These are phyloP conservation scores for Xanthoconium separans DNA, from an alignment of 1,284 basidiomycete species.

Conservation along the genomic window DNA sequence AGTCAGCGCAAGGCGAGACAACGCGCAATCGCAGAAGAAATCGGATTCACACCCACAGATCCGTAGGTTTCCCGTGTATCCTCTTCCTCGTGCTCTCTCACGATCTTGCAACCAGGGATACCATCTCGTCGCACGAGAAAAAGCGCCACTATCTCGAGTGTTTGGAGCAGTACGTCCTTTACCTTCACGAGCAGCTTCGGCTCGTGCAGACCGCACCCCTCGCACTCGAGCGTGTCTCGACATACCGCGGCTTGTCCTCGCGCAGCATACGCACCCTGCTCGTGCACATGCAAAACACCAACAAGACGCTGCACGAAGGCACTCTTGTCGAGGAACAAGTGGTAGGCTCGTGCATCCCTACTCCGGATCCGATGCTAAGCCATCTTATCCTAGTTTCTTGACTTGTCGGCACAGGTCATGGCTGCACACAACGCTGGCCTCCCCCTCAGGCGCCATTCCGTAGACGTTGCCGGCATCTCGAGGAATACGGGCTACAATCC, in stretches of 20 bases:
- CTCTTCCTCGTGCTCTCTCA: not conserved
- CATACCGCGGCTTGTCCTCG: constrained; percentile 56
- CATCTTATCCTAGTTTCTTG: constrained; percentile 23
- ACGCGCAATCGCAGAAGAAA: constrained; percentile 48
- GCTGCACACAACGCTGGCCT: constrained; percentile 22
- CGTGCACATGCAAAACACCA: constrained; percentile 62
- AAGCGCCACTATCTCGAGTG: constrained; percentile 71
- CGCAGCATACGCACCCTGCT: constrained; percentile 57
- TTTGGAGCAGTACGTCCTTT: constrained; percentile 66
- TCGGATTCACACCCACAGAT: constrained; percentile 58
- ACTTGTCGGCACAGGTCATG: constrained; percentile 31
- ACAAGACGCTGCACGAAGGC: constrained; percentile 46
- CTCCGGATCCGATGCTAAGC: not conserved
- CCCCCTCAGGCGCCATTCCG: constrained; percentile 33
- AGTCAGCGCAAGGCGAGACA: constrained; percentile 54
- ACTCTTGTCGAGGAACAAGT: constrained; percentile 53
- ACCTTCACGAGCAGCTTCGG: constrained; percentile 58
- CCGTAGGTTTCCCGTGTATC: constrained; percentile 44
- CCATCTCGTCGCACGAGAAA: constrained; percentile 73
- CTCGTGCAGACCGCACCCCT: constrained; percentile 49
- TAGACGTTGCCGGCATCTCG: constrained; percentile 21
- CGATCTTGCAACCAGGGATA: constrained; percentile 44
- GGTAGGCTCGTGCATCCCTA: constrained; percentile 34
- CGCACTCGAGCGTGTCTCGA: constrained; percentile 51
- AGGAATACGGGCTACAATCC: constrained; percentile 12